A percentile compares a stretch with the other conserved stretches of the same genome.
Conservation (phyloP, 768 basidiomycete genomes). For the Tylopilus sp. region DNA sequence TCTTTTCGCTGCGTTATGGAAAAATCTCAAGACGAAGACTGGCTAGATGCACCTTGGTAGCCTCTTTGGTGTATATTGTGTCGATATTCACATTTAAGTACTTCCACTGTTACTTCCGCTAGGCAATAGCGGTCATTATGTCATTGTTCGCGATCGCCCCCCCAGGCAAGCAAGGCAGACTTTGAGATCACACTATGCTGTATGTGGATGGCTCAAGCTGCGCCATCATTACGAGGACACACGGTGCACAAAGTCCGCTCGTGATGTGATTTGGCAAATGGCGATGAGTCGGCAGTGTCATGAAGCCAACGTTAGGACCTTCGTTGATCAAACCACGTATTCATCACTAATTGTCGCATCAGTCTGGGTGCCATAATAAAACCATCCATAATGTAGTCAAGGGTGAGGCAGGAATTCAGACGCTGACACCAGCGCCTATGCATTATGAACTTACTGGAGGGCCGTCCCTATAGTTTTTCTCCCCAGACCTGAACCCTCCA, state of each 20-base stretch:
- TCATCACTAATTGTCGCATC: too few species aligned
- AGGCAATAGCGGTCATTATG: neutral
- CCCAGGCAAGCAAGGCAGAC: neutral
- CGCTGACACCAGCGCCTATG: too few species aligned
- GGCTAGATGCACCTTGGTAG: slow-evolving; percentile 40
- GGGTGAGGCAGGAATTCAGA: too few species aligned
- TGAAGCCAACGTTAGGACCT: too few species aligned
- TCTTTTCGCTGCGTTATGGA: slow-evolving; percentile 57
- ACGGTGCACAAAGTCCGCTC: neutral
- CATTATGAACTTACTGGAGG: too few species aligned
- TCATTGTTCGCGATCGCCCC: neutral
- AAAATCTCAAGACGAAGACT: slow-evolving; percentile 59
- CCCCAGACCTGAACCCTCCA: too few species aligned
- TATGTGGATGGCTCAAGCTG: neutral
- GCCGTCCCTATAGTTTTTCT: too few species aligned
- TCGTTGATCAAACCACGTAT: neutral
- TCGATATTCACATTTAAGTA: neutral
- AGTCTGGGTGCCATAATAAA: too few species aligned
- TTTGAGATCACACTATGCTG: neutral
- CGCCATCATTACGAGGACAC: neutral
- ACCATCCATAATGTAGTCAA: too few species aligned
- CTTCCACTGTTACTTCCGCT: neutral
- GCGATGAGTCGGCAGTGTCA: neutral
- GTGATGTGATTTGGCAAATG: neutral
- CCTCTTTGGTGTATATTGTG: neutral